These are phyloP conservation scores for Purpureocillium takamizusanense DNA, from an alignment of 2,329 filamentous ascomycete species.

Conservation along the genomic window DNA sequence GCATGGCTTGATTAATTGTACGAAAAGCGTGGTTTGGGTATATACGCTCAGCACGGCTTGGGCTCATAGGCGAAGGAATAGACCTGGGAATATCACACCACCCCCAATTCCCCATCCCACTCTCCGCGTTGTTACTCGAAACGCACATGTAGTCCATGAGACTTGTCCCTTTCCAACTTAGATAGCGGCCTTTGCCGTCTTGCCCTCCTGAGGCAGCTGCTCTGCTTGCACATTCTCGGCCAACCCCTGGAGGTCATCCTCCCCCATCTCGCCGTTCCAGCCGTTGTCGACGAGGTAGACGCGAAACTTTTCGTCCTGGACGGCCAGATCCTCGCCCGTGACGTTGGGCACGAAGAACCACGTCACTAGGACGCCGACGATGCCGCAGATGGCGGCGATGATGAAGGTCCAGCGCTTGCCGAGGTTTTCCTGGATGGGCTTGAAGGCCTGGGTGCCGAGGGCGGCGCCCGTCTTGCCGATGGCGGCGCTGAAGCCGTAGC, in stretches of 20 bases:
- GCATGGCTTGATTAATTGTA: too few relatives aligned
- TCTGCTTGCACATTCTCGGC: conserved; percentile 7
- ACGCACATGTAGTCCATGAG: too few relatives aligned
- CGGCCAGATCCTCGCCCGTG: conserved; percentile 31
- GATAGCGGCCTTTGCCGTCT: too few relatives aligned
- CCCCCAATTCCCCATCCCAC: too few relatives aligned
- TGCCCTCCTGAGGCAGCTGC: too few relatives aligned
- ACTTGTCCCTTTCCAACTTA: too few relatives aligned
- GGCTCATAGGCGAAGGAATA: too few relatives aligned
- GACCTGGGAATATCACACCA: too few relatives aligned
- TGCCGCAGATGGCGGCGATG: conserved; percentile 39
- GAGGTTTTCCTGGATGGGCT: conserved; percentile 32
- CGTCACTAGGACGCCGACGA: conserved; percentile 36
- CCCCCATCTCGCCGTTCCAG: conserved; percentile 35
- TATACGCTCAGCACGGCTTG: too few relatives aligned
- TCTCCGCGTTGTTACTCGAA: too few relatives aligned
- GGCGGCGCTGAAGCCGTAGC: conserved; percentile 41
- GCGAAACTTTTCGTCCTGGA: conserved; percentile 33
- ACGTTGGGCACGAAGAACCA: conserved; percentile 37
- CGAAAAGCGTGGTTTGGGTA: too few relatives aligned
- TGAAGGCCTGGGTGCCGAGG: conserved; percentile 40
- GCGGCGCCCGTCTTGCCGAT: conserved; percentile 43
- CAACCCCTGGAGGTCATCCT: conserved; percentile 11
- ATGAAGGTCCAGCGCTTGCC: conserved; percentile 43
- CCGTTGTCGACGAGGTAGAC: conserved; percentile 32